Base-by-base conservation (phyloP, 139 green algal genomes). In the Picochlorum sp. region DNA sequence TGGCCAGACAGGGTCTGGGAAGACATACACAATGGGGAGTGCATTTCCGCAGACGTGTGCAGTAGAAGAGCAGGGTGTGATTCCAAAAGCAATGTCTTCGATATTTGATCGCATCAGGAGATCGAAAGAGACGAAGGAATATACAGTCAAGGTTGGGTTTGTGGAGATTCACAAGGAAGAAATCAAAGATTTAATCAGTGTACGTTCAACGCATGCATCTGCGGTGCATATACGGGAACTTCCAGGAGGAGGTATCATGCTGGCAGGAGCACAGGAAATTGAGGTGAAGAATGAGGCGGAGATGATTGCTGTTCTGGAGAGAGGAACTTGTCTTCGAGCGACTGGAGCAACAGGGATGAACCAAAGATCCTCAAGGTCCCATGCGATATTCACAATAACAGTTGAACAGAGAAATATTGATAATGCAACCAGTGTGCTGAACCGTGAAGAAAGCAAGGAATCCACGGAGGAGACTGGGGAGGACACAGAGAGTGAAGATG, bases 331-430 rank as follows among this genome's bases (percentile, higher is more conserved):
- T 10, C 79, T 75, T 64, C 71, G 92, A 3, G 81, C 88, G 0
- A 96, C 89, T 4, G 90, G 81, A 1, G 82, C 76, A 14, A 97
- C 90, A 4, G 77, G 76, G 62, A 97, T 98, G 92, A 98, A 98
- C 75, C 80, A 80, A 62, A 77, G 75, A 44, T 88, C 81, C 34
- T 80, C 70, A 64, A 82, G 91, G 26, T 91, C 79, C n/a, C 94
- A 98, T 61, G 94, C 94, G 20, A 96, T 98, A 69, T 98, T 97
- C 74, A 97, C 87, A 59, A 95, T 98, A 58, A 94, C 85, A 0
- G 49, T 98, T 24, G 92, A 98, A 82, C 90, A 98, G 84, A 80
- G 82, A 6, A 79, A 83, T 0, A 68, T 87, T 65, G 62, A 80
- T 65, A 20, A 13, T 56, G 24, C n/a, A 26, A n/a, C 32, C 21